Conservation (phyloP, 768 basidiomycete genomes). For the Symmetrospora coprosmae region DNA sequence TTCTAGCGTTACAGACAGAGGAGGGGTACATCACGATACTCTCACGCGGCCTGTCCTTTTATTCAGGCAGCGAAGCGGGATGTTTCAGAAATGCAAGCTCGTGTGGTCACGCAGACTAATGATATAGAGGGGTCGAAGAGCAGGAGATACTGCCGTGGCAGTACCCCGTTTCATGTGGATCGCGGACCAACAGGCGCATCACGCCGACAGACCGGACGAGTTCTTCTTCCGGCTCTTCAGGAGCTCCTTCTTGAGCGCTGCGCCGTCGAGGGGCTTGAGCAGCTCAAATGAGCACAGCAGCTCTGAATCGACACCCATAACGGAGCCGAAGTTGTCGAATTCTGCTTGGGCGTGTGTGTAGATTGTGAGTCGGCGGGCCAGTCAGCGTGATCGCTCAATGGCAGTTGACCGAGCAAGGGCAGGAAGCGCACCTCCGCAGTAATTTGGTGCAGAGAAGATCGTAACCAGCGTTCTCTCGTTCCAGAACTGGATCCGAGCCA, state of each 20-base stretch:
- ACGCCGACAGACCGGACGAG: background rate
- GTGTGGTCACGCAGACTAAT: too few species aligned
- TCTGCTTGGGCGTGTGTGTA: constrained; percentile 44
- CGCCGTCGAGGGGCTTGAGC: constrained; percentile 51
- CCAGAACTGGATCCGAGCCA: constrained; percentile 85
- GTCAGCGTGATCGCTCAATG: background rate
- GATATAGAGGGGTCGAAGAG: too few species aligned
- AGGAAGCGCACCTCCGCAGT: constrained; percentile 66
- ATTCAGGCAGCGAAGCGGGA: too few species aligned
- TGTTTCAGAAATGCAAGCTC: too few species aligned
- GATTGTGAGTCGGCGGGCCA: background rate
- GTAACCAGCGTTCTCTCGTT: constrained; percentile 96
- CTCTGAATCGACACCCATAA: constrained; percentile 82
- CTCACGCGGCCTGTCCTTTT: too few species aligned
- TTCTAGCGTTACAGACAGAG: too few species aligned
- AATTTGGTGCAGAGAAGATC: constrained; percentile 95
- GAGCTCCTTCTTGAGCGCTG: constrained; percentile 41
- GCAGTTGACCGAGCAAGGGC: background rate
- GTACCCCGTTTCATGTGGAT: too few species aligned
- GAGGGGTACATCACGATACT: too few species aligned
- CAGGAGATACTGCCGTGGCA: too few species aligned
- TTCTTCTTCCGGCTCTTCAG: constrained; percentile 39
- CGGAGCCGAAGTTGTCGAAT: constrained; percentile 76
- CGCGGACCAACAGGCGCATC: too few species aligned
- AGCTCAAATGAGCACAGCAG: constrained; percentile 93